These are phyloP conservation scores for Tolypocladium sp. DNA, from an alignment of 2,329 filamentous ascomycete genomes.

Conservation along the genomic window DNA sequence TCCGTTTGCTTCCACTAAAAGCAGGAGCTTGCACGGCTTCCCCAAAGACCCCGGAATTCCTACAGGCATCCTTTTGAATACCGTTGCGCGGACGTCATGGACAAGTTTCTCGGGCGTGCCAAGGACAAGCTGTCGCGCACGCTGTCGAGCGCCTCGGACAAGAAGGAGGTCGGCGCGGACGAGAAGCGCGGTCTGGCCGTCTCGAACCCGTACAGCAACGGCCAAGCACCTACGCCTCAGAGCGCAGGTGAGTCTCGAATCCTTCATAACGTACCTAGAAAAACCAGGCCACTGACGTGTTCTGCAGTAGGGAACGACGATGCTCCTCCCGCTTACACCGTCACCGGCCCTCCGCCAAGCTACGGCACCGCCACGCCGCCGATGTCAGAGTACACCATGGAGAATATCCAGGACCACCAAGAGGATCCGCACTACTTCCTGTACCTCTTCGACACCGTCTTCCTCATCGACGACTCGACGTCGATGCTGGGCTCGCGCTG, in stretches of 20 bases:
- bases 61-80: neutral
- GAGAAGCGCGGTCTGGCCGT: neutral
- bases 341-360: conserved; percentile 1
- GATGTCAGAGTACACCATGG: neutral
- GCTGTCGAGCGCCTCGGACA: neutral
- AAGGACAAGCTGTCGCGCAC: neutral
- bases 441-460: conserved; percentile 71
- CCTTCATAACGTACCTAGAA: neutral
- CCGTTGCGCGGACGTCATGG: neutral
- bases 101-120: conserved; percentile 1
- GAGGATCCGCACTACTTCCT: conserved; percentile 74
- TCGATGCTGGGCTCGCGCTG: conserved; percentile 76
- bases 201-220: neutral
- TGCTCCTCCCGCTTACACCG: conserved; percentile 24
- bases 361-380: neutral
- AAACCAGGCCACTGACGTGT: neutral
- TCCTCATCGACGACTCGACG: conserved; percentile 86
- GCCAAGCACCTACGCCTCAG: neutral
- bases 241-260: neutral
- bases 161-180: neutral
- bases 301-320: conserved; percentile 6
- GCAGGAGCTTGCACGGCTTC: no score
- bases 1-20: neutral
- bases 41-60: no score
- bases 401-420: conserved; percentile 10